Percentiles rank a stretch among this genome's conserved stretches.
Conservation (phyloP, 192 early-diverging fungal species). For the Helicostylum pulchrum region DNA sequence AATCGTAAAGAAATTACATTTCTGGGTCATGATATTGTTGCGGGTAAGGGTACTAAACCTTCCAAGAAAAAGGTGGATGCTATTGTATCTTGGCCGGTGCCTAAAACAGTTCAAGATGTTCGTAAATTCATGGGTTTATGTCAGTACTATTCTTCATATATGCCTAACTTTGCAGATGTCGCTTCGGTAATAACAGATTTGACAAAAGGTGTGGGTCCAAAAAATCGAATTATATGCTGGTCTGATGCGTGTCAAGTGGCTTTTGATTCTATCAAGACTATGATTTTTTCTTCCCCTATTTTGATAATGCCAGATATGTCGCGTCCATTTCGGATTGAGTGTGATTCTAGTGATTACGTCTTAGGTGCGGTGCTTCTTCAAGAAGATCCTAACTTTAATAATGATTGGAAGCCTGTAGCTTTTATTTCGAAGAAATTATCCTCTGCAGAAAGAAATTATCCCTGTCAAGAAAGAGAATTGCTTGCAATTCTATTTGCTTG, state of each 20-base stretch:
- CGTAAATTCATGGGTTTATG: conserved; percentile 27
- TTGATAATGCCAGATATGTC: not conserved
- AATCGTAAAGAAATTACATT: conserved; percentile 17
- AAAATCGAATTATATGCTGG: not conserved
- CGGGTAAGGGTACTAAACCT: conserved; percentile 18
- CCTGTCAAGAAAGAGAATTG: conserved; percentile 12
- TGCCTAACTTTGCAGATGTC: conserved; percentile 15
- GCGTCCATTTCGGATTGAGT: not conserved
- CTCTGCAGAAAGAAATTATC: conserved; percentile 29
- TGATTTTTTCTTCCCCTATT: not conserved
- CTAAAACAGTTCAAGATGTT: conserved; percentile 16
- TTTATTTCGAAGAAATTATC: conserved; percentile 35
- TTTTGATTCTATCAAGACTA: not conserved
- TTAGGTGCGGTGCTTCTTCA: not conserved
- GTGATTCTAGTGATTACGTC: not conserved
- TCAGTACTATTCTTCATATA: conserved; percentile 25
- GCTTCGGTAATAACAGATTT: conserved; percentile 18
- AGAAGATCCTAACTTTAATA: not conserved
- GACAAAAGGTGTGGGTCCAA: not conserved
- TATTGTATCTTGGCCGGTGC: conserved; percentile 21
- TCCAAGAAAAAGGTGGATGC: conserved; percentile 22
- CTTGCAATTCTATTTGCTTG: conserved; percentile 8
- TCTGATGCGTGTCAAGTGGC: not conserved
- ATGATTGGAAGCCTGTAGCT: conserved; percentile 22
- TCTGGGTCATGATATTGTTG: conserved; percentile 23